Base-by-base conservation (phyloP, 2,329 filamentous ascomycete species). In the Coniochaeta hoffmannii region DNA sequence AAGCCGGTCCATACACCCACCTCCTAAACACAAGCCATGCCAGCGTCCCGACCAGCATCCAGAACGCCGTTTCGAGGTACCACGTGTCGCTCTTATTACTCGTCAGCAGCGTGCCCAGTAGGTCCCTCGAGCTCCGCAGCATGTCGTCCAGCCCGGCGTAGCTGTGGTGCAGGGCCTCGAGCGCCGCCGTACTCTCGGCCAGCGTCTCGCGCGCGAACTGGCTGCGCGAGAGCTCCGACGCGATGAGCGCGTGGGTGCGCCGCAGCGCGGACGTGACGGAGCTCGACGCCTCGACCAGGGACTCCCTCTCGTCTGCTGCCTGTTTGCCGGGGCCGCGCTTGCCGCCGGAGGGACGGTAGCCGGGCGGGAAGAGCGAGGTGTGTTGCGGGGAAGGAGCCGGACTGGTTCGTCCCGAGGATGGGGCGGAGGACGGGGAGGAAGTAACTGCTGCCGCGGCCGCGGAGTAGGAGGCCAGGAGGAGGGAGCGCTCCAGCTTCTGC, bases 21-120 rank as follows among this genome's bases (percentile, higher is more conserved):
- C 94, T 78, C 28, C 94, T 78, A 66, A 95, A 97, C 7, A 96
- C 67, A 8, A 99, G 79, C 94, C 94, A 99, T 30, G 76, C 78
- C 41, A 92, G 84, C 1, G 91, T 97, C 6, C 74, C 81, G 22
- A 88, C 66, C 15, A 97, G 80, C 63, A 97, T 79, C 68, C 92
- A 95, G 61, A 97, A 85, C 2, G 92, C 85, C 35, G 89, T 95
- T 71, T 94, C 88, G 32, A 99, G 81, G 68, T 99, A 99, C 94
- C 94, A 99, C 2, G 92, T 97, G 68, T 99, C 94, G 61, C 88
- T 94, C 78, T 99, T 99, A 68, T 95, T 90, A 60, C 89, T 94
- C 58, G 84, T 83, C 50, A 97, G 74, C 49, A 99, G 76, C 17
- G 89, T 90, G 7, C 84, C 83, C 8, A 97, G 81, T 17, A 99